Conservation (phyloP, 2,329 filamentous ascomycete species). For the Aspergillus carbonarius region DNA sequence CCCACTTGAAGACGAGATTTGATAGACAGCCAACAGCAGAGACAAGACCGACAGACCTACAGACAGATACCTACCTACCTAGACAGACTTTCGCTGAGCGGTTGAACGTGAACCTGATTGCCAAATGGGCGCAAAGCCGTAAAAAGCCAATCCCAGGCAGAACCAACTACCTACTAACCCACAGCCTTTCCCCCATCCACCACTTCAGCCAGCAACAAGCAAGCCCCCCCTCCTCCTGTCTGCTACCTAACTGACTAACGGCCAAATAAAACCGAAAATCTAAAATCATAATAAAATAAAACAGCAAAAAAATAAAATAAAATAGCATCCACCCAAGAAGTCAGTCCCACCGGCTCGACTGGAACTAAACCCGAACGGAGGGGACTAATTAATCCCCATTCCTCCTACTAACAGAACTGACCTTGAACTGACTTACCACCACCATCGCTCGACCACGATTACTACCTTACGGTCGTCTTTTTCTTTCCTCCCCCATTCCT, state of each 20-base stretch:
- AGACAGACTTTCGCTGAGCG: neutral
- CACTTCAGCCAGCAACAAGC: neutral
- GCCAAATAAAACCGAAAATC: neutral
- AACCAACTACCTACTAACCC: neutral
- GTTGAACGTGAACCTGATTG: constrained; percentile 1
- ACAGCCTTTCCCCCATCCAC: neutral
- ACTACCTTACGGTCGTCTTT: constrained; percentile 10
- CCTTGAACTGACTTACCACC: constrained; percentile 12
- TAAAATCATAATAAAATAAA: neutral
- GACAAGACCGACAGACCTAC: too few species aligned
- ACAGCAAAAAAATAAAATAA: neutral
- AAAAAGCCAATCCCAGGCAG: neutral
- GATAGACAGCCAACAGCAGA: neutral
- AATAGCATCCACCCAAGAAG: too few species aligned
- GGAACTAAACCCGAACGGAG: neutral
- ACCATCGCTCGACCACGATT: neutral
- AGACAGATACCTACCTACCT: too few species aligned
- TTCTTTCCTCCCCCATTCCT: constrained; percentile 15
- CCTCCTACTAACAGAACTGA: constrained; percentile 8
- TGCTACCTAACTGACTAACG: neutral
- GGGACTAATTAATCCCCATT: constrained; percentile 4
- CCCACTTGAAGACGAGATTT: neutral
- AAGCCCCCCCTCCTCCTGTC: neutral
- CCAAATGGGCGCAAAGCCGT: neutral
- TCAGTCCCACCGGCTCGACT: neutral